Base-by-base conservation (phyloP, 805 yeast species). In the Metschnikowia noctiluminum region DNA sequence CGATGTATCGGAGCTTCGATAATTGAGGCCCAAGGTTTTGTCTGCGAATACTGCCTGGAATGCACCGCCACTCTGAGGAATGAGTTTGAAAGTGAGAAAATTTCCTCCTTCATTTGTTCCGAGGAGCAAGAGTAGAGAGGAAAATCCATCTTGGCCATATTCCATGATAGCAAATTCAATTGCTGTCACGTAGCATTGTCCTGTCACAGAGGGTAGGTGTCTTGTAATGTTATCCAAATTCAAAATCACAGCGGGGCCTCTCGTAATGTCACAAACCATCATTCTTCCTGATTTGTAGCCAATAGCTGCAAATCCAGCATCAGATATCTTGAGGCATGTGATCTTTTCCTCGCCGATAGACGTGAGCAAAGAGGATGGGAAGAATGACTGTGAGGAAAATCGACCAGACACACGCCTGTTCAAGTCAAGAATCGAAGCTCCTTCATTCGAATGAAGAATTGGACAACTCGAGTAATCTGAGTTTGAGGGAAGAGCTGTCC, bases 281-380 rank as follows among this genome's bases (percentile, higher is more conserved):
- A 92, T 52, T 34, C 81, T 75, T n/a, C 98, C 97, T 12, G 83
- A 77, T 40, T 77, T 77, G 63, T 86, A 89, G 0, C 87, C 96
- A 38, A 88, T 71, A 0, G 87, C 94, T 8, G 86, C 87, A 69
- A 94, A 91, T 0, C 97, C 97, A 42, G 89, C 74, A 53, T 85
- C 78, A 51, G 91, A 84, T 63, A 87, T 79, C 46, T 78, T 74
- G 42, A 91, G 52, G 1, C 87, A 78, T 0, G 91, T 72, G 9
- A 87, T 83, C 31, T 54, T 50, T 28, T 70, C 72, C 4, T 57
- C 57, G 2, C 44, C 42, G 8, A 43, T 48, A 2, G 65, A 36
- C 28, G 55, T 61, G 46, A 73, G 52, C 42, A 73, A 53, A 21
- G 61, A 62, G 4, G 59, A 50, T 0, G 78, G 77, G 12, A 66